Conservation (phyloP, 75 land plant species). For the Cunninghamia lanceolata region DNA sequence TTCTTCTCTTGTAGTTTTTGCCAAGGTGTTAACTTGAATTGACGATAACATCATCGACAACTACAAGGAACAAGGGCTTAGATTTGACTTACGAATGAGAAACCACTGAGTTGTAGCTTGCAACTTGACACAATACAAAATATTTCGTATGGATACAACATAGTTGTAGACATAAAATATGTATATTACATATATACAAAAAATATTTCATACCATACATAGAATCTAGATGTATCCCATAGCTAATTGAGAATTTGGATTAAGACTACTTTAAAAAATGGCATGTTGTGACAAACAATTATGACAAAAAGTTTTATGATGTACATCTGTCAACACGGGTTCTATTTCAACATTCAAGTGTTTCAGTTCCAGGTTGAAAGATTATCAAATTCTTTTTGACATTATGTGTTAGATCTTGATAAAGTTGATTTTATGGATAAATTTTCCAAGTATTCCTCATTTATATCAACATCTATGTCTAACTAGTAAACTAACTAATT, state of each 20-base stretch:
- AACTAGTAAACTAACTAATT: not conserved
- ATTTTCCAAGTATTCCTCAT: not conserved
- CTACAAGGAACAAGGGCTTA: no score
- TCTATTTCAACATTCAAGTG: not conserved
- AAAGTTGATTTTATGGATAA: not conserved
- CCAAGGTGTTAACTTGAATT: no score
- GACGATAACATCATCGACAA: no score
- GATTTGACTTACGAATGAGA: no score
- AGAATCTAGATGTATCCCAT: not conserved
- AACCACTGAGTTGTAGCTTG: no score
- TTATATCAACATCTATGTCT: not conserved
- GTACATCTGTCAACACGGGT: not conserved
- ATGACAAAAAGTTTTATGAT: not conserved
- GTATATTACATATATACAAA: not conserved
- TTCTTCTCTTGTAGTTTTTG: no score
- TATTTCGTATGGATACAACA: no score
- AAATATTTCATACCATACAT: not conserved
- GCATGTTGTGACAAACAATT: not conserved
- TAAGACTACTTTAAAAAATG: not conserved
- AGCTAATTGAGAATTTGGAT: not conserved
- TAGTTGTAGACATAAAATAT: no score
- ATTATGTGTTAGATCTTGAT: not conserved
- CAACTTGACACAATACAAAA: no score
- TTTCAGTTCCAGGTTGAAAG: not conserved
- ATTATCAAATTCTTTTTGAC: not conserved